Base-by-base conservation (phyloP, 2,329 filamentous ascomycete genomes). In the Cryphonectria carpinicola region DNA sequence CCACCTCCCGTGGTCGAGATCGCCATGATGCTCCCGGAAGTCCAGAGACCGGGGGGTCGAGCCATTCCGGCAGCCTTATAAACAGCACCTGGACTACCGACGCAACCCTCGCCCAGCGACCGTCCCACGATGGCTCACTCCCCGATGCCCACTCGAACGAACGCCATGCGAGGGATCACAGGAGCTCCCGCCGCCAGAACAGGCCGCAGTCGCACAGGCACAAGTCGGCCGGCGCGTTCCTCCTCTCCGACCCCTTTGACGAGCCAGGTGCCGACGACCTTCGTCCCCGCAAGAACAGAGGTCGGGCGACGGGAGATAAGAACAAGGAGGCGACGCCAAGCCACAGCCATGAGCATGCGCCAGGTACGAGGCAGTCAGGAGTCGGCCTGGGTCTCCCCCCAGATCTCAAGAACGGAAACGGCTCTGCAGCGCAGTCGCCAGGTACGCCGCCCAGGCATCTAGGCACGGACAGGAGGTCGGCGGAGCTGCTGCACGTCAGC, bases 171-270 rank as follows among this genome's bases (percentile, higher is more conserved):
- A 49, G 54, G 39, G 72, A 70, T 70, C 72, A 72, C 70, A 69
- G 71, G 68, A 66, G 43, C 65, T 41, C 68, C 19, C 60, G 67
- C 35, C 43, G 17, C 25, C 67, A 65, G 25, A 72, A 73, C 49
- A 80, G 77, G 62, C 74, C 80, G 56, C 79, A 83, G 63, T 74
- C 80, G 58, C 79, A 83, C 67, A 86, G 82, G 75, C 79, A 81
- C 41, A 82, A 84, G 22, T 80, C 84, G 7, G 83, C 80, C 73
- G 84, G 85, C 63, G 84, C 83, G 10, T 89, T 89, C 74, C 80
- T 88, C 66, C 80, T 88, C 19, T 79, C 83, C 41, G 85, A 86
- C 73, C 76, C 81, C 3, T 76, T 76, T 41, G 76, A 77, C 61
- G 78, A 77, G 8, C 68, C 71, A 28, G 75, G 74, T n/a, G 76